phyloP scores from a whole-genome alignment of 495 filamentous ascomycete species.

The Stereocaulon alpinum region DNA sequence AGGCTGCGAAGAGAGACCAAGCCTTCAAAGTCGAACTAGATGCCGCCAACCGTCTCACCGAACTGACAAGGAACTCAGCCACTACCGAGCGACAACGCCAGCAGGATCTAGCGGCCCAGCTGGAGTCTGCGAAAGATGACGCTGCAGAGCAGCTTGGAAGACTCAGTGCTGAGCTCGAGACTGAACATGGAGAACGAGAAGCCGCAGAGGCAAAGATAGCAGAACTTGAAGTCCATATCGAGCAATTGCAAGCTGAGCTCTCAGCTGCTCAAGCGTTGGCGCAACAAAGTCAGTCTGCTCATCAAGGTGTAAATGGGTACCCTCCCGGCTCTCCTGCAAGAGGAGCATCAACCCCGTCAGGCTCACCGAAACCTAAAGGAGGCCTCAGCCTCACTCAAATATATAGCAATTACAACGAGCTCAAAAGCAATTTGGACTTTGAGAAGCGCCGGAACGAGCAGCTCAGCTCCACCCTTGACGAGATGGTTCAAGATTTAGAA shows the following conservation, averaged over 20 bases:
- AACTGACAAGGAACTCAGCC: constrained; percentile 75
- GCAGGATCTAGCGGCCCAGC: constrained; percentile 64
- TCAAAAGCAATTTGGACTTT: constrained; percentile 47
- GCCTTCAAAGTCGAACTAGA: constrained; percentile 76
- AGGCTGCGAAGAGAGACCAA: constrained; percentile 65
- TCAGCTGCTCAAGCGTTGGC: constrained; percentile 41
- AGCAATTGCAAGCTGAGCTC: constrained; percentile 50
- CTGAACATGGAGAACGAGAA: constrained; percentile 61
- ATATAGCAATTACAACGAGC: constrained; percentile 52
- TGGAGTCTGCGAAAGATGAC: constrained; percentile 73
- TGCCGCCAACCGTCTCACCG: constrained; percentile 64
- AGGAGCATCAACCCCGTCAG: constrained; percentile 39
- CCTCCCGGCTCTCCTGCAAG: constrained; percentile 39
- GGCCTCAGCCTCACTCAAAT: constrained; percentile 56
- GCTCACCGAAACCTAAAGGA: constrained; percentile 48
- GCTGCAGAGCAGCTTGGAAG: constrained; percentile 70
- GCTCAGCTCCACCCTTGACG: constrained; percentile 64
- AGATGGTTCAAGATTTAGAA: constrained; percentile 59
- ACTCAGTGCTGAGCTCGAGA: constrained; percentile 69
- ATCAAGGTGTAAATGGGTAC: constrained; percentile 41
- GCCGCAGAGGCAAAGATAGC: constrained; percentile 57
- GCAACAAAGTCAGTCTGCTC: constrained; percentile 33
- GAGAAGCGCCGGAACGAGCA: constrained; percentile 63
- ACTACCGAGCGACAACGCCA: constrained; percentile 69
- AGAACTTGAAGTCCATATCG: constrained; percentile 65